Evolutionary conservation across 768 basidiomycete genomes (phyloP).

Genomic region (Tephrocybe sp.): DNA sequence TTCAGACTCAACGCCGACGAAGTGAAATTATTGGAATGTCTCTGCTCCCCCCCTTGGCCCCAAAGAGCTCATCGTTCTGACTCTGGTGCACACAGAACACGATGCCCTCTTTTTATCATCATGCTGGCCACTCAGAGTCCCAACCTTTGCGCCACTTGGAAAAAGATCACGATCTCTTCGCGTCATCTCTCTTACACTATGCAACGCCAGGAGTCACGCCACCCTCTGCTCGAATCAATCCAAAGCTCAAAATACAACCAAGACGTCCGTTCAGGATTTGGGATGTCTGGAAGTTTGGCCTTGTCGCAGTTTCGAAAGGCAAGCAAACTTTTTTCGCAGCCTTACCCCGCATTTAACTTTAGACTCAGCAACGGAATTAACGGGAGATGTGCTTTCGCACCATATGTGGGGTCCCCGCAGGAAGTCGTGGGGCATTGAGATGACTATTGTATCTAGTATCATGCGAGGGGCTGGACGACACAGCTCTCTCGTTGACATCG

Average conservation of each 20-base stretch:
- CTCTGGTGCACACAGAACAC: background rate
- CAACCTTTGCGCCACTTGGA: conserved; percentile 10
- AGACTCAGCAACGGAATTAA: conserved; percentile 40
- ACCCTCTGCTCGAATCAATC: conserved; percentile 71
- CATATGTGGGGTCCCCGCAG: conserved; percentile 84
- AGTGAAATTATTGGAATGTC: conserved; percentile 6
- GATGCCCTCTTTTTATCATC: conserved; percentile 21
- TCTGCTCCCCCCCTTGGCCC: conserved; percentile 9
- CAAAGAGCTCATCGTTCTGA: background rate
- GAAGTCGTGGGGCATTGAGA: conserved; percentile 91
- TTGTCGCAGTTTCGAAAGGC: conserved; percentile 71
- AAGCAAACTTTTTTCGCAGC: background rate
- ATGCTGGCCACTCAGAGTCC: conserved; percentile 10
- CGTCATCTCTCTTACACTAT: conserved; percentile 48
- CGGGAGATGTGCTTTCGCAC: conserved; percentile 72
- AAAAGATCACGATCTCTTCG: conserved; percentile 21
- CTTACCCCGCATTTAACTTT: background rate
- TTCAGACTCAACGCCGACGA: background rate
- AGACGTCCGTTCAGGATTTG: conserved; percentile 56
- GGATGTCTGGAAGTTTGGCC: conserved; percentile 71
- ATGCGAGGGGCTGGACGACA: conserved; percentile 84
- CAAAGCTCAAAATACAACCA: conserved; percentile 58
- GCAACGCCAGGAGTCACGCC: conserved; percentile 67
- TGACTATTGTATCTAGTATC: conserved; percentile 85
- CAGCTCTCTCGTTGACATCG: conserved; percentile 81